Conservation (phyloP, 176 grass and related monocot species). For the Aegilops longissima region DNA sequence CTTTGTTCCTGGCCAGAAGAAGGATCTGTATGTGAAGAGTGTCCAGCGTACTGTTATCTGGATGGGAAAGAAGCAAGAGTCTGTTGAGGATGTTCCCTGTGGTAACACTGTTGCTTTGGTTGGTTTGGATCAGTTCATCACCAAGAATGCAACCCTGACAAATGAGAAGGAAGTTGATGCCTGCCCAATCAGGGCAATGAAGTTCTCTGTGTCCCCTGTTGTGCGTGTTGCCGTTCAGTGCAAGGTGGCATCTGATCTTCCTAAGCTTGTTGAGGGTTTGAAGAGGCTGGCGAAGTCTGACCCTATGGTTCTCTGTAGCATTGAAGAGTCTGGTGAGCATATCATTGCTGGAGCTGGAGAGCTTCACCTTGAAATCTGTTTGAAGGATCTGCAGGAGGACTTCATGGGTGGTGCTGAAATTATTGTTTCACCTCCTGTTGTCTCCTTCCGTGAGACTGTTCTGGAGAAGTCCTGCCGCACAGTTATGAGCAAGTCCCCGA, state of each 20-base stretch:
- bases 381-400: constrained; percentile 78
- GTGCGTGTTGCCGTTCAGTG: constrained; percentile 85
- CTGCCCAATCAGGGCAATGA: constrained; percentile 81
- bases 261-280: constrained; percentile 84
- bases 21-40: constrained; percentile 76
- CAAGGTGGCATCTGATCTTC: constrained; percentile 73
- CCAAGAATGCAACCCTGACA: constrained; percentile 76
- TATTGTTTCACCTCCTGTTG: constrained; percentile 63
- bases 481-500: constrained; percentile 83
- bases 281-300: constrained; percentile 79
- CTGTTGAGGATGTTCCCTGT: constrained; percentile 85
- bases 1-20: constrained; percentile 84
- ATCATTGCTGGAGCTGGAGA: constrained; percentile 83
- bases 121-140: constrained; percentile 83
- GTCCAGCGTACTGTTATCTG: constrained; percentile 90
- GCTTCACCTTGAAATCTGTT: constrained; percentile 79
- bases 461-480: constrained; percentile 75
- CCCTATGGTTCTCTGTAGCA: constrained; percentile 69
- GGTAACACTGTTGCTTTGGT: constrained; percentile 87
- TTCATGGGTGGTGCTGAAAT: constrained; percentile 93
- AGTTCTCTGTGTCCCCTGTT: constrained; percentile 76
- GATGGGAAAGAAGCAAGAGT: constrained; percentile 88
- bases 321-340: constrained; percentile 90
- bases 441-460: constrained; percentile 93
- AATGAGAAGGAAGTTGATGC: constrained; percentile 78